phyloP scores from a whole-genome alignment of 164 flowering plant genomes.

The Dillenia suffruticosa region DNA sequence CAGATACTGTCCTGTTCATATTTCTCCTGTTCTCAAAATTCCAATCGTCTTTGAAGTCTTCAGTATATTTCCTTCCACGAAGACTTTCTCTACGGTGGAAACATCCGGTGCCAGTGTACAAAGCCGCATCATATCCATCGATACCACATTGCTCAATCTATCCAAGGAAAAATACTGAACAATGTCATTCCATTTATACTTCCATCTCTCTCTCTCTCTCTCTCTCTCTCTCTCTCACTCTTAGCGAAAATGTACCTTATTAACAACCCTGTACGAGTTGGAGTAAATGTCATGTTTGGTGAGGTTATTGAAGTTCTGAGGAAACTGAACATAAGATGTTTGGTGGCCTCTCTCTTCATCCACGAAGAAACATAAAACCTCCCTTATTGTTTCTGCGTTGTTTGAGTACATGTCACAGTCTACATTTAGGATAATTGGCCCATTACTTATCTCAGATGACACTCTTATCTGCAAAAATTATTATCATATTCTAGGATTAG shows the following conservation, averaged over 20 bases:
- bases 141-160: conserved; percentile 62
- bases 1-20: conserved; percentile 10
- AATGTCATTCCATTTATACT: too few species aligned
- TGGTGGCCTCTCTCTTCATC: conserved; percentile 58
- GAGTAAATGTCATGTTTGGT: conserved; percentile 56
- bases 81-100: conserved; percentile 64
- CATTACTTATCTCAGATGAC: conserved; percentile 62
- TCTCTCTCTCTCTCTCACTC: too few species aligned
- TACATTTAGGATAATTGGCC: conserved; percentile 50
- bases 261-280: not conserved
- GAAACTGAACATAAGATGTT: conserved; percentile 62
- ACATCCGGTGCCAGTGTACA: conserved; percentile 66
- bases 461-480: conserved; percentile 53
- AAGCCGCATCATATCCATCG: conserved; percentile 54
- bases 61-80: conserved; percentile 31
- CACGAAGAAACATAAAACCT: conserved; percentile 70
- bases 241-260: conserved; percentile 12
- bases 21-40: conserved; percentile 4
- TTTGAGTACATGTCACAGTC: conserved; percentile 90
- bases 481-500: too few species aligned
- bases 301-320: conserved; percentile 51
- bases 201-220: too few species aligned
- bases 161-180: not conserved
- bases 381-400: conserved; percentile 40
- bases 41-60: conserved; percentile 10